A percentile compares a stretch with the other conserved stretches of the same genome.
phyloP scores from a whole-genome alignment of 805 yeast species.

The Spencermartinsiella europaea region DNA sequence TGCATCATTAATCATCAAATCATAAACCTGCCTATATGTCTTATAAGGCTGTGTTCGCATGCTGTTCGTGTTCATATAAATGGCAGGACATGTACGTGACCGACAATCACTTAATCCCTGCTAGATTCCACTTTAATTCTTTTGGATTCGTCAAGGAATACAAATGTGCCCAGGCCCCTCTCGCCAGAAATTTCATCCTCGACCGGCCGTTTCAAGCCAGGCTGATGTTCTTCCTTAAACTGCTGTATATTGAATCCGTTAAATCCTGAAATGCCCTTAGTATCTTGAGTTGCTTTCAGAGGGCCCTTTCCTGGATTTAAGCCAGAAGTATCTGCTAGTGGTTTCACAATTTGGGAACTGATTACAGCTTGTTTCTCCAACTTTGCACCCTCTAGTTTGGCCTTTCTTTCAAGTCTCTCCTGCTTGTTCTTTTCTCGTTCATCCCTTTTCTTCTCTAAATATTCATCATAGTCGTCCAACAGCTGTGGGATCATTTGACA shows the following conservation, averaged over 20 bases:
- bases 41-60: no score
- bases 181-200: background rate
- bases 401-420: constrained; percentile 14
- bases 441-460: constrained; percentile 24
- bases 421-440: constrained; percentile 21
- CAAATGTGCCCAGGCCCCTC: background rate
- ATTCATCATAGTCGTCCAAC: constrained; percentile 24
- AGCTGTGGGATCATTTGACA: constrained; percentile 51
- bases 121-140: background rate
- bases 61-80: no score
- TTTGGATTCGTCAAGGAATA: background rate
- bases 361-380: constrained; percentile 1
- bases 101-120: no score
- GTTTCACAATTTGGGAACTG: constrained; percentile 4
- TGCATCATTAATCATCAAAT: no score
- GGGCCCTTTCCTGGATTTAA: no score
- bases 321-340: no score
- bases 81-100: no score
- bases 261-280: constrained; percentile 3
- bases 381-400: constrained; percentile 6
- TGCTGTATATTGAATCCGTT: no score
- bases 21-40: no score
- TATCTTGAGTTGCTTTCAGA: background rate
- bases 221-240: no score
- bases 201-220: background rate